A percentile compares a stretch with the other conserved stretches of the same genome.
Evolutionary conservation across 2,329 filamentous ascomycete genomes (phyloP).

Genomic region (Fusarium sp.): DNA sequence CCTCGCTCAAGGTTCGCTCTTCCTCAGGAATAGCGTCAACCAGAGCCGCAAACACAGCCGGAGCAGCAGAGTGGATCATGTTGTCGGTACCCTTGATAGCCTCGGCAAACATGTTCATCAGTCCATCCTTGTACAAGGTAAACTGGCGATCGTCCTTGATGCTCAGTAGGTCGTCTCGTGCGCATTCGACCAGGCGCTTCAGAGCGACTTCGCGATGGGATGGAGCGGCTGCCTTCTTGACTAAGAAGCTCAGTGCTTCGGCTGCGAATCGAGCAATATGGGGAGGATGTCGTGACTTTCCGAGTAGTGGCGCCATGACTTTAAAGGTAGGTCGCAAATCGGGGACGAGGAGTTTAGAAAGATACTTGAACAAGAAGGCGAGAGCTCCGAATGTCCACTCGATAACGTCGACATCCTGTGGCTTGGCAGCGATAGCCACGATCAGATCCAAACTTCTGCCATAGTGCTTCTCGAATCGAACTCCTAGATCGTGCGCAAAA

Average conservation of each 20-base stretch:
- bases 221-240: slow-evolving; percentile 85
- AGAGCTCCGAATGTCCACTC: slow-evolving; percentile 97
- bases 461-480: slow-evolving; percentile 90
- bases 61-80: slow-evolving; percentile 69
- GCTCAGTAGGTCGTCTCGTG: slow-evolving; percentile 73
- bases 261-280: slow-evolving; percentile 94
- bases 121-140: slow-evolving; percentile 81
- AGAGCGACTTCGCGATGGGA: slow-evolving; percentile 81
- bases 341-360: slow-evolving; percentile 86
- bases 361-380: slow-evolving; percentile 96
- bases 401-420: slow-evolving; percentile 86
- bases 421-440: slow-evolving; percentile 79
- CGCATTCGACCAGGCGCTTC: slow-evolving; percentile 75
- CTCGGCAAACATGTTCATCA: slow-evolving; percentile 94
- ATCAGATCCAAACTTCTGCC: slow-evolving; percentile 78
- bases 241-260: slow-evolving; percentile 92
- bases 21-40: slow-evolving; percentile 63
- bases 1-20: slow-evolving; percentile 60
- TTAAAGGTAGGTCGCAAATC: slow-evolving; percentile 87
- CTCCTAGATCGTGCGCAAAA: slow-evolving; percentile 92
- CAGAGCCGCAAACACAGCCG: slow-evolving; percentile 64
- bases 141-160: slow-evolving; percentile 67
- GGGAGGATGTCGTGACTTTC: slow-evolving; percentile 81
- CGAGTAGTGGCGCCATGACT: slow-evolving; percentile 84
- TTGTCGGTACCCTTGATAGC: slow-evolving; percentile 73